These are phyloP conservation scores for Tritrichomonas musculus DNA, from an alignment of 208 protist genomes.

Conservation along the genomic window DNA sequence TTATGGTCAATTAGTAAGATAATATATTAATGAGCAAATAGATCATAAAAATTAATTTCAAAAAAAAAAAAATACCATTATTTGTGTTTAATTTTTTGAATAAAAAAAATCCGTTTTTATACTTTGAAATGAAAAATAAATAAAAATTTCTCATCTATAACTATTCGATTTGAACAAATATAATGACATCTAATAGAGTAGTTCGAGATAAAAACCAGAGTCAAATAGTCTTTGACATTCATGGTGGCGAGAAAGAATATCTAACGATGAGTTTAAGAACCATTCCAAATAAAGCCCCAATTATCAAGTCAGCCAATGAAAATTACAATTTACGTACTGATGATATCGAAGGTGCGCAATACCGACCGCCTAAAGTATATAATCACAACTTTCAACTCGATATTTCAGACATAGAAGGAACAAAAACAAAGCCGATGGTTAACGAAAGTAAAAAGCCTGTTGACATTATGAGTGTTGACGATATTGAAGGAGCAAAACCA, in stretches of 20 bases:
- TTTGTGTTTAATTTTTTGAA: no score
- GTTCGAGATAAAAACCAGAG: constrained; percentile 4
- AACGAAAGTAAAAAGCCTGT: background rate
- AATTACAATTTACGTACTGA: background rate
- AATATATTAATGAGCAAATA: no score
- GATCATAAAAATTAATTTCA: no score
- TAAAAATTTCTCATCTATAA: no score
- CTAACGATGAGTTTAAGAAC: background rate
- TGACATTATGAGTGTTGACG: constrained; percentile 15
- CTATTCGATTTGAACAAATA: no score
- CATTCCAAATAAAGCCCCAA: background rate
- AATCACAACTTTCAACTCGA: background rate
- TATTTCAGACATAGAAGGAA: background rate
- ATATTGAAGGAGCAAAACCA: background rate
- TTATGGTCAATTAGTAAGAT: no score
- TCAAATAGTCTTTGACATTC: constrained; percentile 5
- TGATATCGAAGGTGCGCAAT: background rate
- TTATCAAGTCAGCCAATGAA: background rate
- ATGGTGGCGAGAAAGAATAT: background rate
- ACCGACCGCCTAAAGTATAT: background rate
- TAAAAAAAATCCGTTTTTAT: no score
- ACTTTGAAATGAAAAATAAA: no score
- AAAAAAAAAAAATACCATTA: no score
- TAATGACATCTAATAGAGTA: no score
- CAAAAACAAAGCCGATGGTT: background rate